Evolutionary conservation across 495 filamentous ascomycete species (phyloP).

Genomic region (Aspergillus sparsus): DNA sequence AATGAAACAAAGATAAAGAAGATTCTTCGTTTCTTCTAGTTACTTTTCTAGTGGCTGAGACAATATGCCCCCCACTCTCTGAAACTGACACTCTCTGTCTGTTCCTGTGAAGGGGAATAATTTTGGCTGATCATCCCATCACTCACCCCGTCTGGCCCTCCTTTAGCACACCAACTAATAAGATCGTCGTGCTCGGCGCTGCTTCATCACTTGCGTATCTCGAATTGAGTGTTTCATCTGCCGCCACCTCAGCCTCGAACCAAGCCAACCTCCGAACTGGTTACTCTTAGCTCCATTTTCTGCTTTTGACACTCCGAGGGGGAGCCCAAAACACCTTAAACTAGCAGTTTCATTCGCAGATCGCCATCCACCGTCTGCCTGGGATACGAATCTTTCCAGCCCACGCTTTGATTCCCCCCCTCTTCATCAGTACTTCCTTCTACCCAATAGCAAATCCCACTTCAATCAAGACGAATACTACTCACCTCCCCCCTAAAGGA

Average conservation of each 20-base stretch:
- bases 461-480: neutral
- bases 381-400: constrained; percentile 12
- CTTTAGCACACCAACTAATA: constrained; percentile 1
- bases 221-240: constrained; percentile 24
- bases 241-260: constrained; percentile 23
- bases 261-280: constrained; percentile 9
- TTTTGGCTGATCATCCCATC: constrained; percentile 16
- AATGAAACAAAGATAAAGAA: constrained; percentile 15
- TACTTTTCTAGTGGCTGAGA: constrained; percentile 21
- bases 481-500: constrained; percentile 6
- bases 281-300: constrained; percentile 12
- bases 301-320: neutral
- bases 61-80: constrained; percentile 19
- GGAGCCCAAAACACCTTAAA: neutral
- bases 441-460: constrained; percentile 4
- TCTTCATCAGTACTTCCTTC: neutral
- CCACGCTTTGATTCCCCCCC: constrained; percentile 10
- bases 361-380: constrained; percentile 4
- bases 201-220: constrained; percentile 2
- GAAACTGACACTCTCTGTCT: constrained; percentile 14
- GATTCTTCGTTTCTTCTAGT: constrained; percentile 34
- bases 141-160: neutral
- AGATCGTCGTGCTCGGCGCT: constrained; percentile 16
- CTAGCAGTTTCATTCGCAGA: constrained; percentile 1
- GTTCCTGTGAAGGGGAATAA: neutral